A percentile compares a stretch with the other conserved stretches of the same genome.
Conservation (phyloP, 768 basidiomycete genomes). For the Collybia sordida region DNA sequence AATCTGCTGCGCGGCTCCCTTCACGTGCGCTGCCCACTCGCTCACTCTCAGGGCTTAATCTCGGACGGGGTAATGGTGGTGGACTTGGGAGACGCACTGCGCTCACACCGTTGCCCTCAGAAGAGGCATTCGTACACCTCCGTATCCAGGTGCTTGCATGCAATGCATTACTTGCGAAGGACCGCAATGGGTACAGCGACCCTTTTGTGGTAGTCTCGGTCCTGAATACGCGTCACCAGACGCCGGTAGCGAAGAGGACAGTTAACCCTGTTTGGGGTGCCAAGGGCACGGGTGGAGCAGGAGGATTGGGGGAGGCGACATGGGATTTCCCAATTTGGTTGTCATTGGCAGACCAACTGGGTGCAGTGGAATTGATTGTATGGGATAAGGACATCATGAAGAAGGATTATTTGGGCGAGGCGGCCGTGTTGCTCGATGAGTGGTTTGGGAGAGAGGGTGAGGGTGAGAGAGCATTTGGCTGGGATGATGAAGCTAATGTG, state of each 20-base stretch:
- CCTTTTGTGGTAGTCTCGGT: slow-evolving; percentile 67
- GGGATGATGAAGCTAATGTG: slow-evolving; percentile 65
- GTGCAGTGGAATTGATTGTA: slow-evolving; percentile 79
- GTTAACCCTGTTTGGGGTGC: slow-evolving; percentile 64
- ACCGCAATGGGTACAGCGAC: slow-evolving; percentile 70
- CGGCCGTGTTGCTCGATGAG: slow-evolving; percentile 70
- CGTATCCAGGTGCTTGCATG: slow-evolving; percentile 70
- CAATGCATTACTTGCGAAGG: slow-evolving; percentile 58
- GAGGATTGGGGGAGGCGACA: slow-evolving; percentile 70
- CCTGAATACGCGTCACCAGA: slow-evolving; percentile 59
- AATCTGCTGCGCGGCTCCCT: slow-evolving; percentile 56
- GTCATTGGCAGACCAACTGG: slow-evolving; percentile 69
- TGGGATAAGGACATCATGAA: slow-evolving; percentile 93
- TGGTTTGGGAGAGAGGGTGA: slow-evolving; percentile 58
- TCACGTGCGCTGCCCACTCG: slow-evolving; percentile 32
- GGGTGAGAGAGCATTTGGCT: slow-evolving; percentile 44
- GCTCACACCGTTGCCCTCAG: slow-evolving; percentile 51
- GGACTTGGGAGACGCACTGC: slow-evolving; percentile 28
- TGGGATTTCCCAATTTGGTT: slow-evolving; percentile 89
- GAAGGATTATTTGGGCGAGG: slow-evolving; percentile 95
- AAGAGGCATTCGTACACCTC: slow-evolving; percentile 64
- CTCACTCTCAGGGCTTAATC: background rate
- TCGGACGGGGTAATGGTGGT: slow-evolving; percentile 9
- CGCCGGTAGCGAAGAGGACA: slow-evolving; percentile 73
- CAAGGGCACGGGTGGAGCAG: too few relatives aligned